A percentile compares a stretch with the other conserved stretches of the same genome.
Evolutionary conservation across 805 yeast genomes (phyloP).

Genomic region (Debaryomyces tyrocola): DNA sequence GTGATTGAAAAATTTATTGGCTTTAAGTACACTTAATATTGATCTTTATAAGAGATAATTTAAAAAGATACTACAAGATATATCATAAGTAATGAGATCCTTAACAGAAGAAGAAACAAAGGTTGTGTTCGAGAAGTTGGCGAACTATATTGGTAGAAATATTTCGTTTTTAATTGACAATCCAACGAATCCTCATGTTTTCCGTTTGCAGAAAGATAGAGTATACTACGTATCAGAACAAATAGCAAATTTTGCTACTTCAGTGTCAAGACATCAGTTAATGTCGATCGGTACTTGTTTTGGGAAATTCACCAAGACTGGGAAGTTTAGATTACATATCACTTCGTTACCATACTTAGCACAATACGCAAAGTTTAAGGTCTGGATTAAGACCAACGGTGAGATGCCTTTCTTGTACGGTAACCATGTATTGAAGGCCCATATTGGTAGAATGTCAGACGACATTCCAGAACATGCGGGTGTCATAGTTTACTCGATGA

Average conservation of each 20-base stretch:
- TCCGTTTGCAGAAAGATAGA: slow-evolving; percentile 93
- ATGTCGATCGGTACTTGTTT: slow-evolving; percentile 93
- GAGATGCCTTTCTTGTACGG: slow-evolving; percentile 99
- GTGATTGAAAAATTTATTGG: slow-evolving; percentile 4
- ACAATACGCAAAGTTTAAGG: slow-evolving; percentile 85
- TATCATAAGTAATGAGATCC: slow-evolving; percentile 68
- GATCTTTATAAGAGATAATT: background rate
- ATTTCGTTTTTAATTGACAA: slow-evolving; percentile 85
- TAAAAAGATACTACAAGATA: background rate
- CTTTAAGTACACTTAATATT: background rate
- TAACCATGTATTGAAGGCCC: slow-evolving; percentile 94
- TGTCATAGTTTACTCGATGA: slow-evolving; percentile 86
- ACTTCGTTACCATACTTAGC: slow-evolving; percentile 85
- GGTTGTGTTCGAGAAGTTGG: slow-evolving; percentile 92
- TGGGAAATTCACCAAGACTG: slow-evolving; percentile 97
- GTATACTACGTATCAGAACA: slow-evolving; percentile 89
- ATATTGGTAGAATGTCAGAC: slow-evolving; percentile 93
- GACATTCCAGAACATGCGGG: slow-evolving; percentile 99
- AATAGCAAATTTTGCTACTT: slow-evolving; percentile 84
- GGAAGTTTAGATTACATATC: slow-evolving; percentile 91
- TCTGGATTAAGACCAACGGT: slow-evolving; percentile 96
- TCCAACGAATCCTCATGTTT: slow-evolving; percentile 85
- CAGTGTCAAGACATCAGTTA: slow-evolving; percentile 82
- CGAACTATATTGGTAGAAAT: slow-evolving; percentile 95
- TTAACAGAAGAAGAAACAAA: slow-evolving; percentile 96